Conservation (phyloP, 148 eudicot species). For the Limonium bicolor region DNA sequence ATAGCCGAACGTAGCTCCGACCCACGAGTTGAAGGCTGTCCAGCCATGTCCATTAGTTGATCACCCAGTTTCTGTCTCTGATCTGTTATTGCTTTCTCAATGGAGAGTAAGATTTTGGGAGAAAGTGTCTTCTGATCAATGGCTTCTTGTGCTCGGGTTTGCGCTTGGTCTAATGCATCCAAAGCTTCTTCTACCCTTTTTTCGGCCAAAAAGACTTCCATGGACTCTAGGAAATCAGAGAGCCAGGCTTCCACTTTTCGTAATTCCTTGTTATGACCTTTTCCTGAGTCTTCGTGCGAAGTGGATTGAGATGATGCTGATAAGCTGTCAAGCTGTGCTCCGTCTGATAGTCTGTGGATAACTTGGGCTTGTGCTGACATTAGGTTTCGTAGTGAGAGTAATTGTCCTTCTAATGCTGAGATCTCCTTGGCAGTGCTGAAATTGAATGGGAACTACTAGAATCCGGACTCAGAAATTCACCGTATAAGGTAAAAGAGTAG, state of each 20-base stretch:
- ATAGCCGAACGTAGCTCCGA: conserved; percentile 61
- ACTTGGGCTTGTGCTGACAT: conserved; percentile 58
- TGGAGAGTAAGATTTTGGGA: conserved; percentile 20
- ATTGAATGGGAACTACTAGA: background rate
- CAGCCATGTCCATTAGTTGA: conserved; percentile 52
- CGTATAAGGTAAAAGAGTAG: background rate
- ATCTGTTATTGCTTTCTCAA: conserved; percentile 40
- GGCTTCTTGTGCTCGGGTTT: conserved; percentile 30
- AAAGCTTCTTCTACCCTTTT: conserved; percentile 64
- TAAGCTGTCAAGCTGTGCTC: conserved; percentile 40
- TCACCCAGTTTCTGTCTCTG: conserved; percentile 58
- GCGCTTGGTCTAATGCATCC: conserved; percentile 52
- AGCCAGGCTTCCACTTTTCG: conserved; percentile 50
- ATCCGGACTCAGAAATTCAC: background rate
- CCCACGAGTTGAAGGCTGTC: conserved; percentile 59
- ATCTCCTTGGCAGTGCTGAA: conserved; percentile 91
- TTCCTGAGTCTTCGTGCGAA: conserved; percentile 15
- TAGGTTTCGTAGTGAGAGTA: conserved; percentile 56
- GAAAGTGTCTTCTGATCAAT: conserved; percentile 14
- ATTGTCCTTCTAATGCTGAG: conserved; percentile 82
- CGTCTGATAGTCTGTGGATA: conserved; percentile 63
- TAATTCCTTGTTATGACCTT: conserved; percentile 29
- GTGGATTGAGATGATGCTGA: conserved; percentile 25
- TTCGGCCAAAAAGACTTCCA: conserved; percentile 78
- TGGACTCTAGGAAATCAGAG: conserved; percentile 39